Evolutionary conservation across 352 stramenopile genomes (phyloP).

Genomic region (Peronosclerospora sorghi): DNA sequence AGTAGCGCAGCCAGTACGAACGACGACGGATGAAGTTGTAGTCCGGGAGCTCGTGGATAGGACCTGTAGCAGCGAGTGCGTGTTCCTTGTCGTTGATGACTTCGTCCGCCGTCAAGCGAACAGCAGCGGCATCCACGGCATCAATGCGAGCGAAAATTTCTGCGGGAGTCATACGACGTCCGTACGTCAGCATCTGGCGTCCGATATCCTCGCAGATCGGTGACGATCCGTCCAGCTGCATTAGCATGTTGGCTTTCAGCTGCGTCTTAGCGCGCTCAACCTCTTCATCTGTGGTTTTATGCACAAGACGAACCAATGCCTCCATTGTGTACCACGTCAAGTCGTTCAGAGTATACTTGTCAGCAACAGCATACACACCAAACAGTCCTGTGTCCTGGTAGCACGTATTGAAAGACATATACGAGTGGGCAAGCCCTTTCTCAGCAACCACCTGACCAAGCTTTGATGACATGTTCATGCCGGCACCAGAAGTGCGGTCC

Average conservation of each 20-base stretch:
- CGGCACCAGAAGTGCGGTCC: constrained; percentile 86
- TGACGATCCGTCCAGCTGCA: constrained; percentile 97
- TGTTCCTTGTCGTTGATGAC: constrained; percentile 98
- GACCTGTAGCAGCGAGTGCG: constrained; percentile 94
- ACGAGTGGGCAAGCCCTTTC: constrained; percentile 94
- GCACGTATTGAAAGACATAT: constrained; percentile 99
- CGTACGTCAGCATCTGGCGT: constrained; percentile 95
- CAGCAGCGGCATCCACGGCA: constrained; percentile 91
- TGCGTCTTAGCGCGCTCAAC: constrained; percentile 96
- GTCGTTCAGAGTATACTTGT: constrained; percentile 93
- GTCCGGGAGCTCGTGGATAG: constrained; percentile 97
- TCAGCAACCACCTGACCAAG: constrained; percentile 94
- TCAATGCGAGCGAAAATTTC: constrained; percentile 99
- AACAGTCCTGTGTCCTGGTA: constrained; percentile 99
- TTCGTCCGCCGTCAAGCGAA: constrained; percentile 80
- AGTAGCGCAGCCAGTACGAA: constrained; percentile 96
- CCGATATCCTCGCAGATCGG: constrained; percentile 99
- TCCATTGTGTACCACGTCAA: constrained; percentile 92
- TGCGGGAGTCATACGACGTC: constrained; percentile 93
- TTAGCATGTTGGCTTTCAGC: constrained; percentile 99
- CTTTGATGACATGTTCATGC: constrained; percentile 92
- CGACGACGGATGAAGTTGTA: constrained; percentile 99
- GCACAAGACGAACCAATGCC: constrained; percentile 90
- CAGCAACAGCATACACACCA: constrained; percentile 94
- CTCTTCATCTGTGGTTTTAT: constrained; percentile 96